Evolutionary conservation across 169 alveolate genomes (phyloP).

Genomic region (Perkinsus marinus): DNA sequence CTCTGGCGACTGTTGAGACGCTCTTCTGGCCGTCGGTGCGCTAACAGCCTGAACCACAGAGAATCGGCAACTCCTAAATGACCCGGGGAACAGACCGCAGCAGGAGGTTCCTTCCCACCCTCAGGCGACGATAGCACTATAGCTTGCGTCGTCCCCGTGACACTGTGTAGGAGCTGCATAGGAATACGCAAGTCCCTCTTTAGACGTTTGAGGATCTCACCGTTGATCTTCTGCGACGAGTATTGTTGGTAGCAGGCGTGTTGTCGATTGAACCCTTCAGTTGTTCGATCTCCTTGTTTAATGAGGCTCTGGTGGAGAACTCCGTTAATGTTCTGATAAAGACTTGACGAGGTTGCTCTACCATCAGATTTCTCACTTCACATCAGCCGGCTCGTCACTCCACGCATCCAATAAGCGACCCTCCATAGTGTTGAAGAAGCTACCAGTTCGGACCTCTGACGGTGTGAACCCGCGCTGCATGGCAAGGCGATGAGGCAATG

Average conservation of each 20-base stretch:
- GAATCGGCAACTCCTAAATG: background rate
- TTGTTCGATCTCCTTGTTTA: background rate
- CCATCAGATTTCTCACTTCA: too few species aligned
- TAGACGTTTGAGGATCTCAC: background rate
- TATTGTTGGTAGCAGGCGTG: background rate
- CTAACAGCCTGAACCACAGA: too few species aligned
- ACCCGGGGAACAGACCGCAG: background rate
- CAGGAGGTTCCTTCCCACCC: background rate
- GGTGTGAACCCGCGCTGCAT: background rate
- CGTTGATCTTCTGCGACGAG: background rate
- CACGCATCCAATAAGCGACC: background rate
- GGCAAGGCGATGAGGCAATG: background rate
- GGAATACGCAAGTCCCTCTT: background rate
- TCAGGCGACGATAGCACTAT: background rate
- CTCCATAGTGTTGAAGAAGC: background rate
- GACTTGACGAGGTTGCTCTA: background rate
- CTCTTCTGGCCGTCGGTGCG: too few species aligned
- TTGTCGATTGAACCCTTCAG: background rate
- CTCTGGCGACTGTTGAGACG: too few species aligned
- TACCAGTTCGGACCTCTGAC: background rate
- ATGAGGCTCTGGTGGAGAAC: background rate
- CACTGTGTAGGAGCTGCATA: background rate
- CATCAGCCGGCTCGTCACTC: background rate
- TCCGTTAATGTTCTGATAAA: background rate
- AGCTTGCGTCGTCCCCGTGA: background rate